Percentiles rank a stretch among this genome's conserved stretches.
Conservation (phyloP, 176 grass and related monocot species). For the Metroxylon sagu region DNA sequence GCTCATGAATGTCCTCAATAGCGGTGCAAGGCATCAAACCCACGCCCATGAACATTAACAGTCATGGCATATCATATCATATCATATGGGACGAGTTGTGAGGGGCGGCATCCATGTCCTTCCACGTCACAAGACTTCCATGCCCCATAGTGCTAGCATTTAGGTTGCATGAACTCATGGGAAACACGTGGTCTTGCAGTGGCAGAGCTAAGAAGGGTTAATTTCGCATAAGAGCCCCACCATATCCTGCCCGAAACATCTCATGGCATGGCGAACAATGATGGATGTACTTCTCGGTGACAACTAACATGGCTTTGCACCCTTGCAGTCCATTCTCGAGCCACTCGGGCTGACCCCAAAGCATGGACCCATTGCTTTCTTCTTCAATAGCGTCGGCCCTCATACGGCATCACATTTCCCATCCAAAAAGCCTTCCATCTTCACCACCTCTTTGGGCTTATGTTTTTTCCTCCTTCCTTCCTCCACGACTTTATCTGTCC, state of each 20-base stretch:
- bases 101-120: not conserved
- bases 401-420: too few relatives aligned
- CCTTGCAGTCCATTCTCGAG: not conserved
- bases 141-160: slow-evolving; percentile 3
- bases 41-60: not conserved
- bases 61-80: not conserved
- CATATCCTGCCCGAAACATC: not conserved
- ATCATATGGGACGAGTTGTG: not conserved
- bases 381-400: too few relatives aligned
- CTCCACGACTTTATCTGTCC: too few relatives aligned
- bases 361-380: too few relatives aligned
- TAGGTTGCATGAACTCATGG: slow-evolving; percentile 8
- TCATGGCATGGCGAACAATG: slow-evolving; percentile 7
- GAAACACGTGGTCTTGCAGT: slow-evolving; percentile 9
- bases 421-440: too few relatives aligned
- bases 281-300: slow-evolving; percentile 6
- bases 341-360: too few relatives aligned
- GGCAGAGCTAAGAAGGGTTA: not conserved
- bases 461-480: too few relatives aligned
- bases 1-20: not conserved
- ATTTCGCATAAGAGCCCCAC: not conserved
- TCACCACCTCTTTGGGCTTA: too few relatives aligned
- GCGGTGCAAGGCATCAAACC: not conserved
- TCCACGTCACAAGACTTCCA: not conserved
- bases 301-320: slow-evolving; percentile 6